Evolutionary conservation across 2,329 filamentous ascomycete genomes (phyloP).

Genomic region (Clarireedia paspali): DNA sequence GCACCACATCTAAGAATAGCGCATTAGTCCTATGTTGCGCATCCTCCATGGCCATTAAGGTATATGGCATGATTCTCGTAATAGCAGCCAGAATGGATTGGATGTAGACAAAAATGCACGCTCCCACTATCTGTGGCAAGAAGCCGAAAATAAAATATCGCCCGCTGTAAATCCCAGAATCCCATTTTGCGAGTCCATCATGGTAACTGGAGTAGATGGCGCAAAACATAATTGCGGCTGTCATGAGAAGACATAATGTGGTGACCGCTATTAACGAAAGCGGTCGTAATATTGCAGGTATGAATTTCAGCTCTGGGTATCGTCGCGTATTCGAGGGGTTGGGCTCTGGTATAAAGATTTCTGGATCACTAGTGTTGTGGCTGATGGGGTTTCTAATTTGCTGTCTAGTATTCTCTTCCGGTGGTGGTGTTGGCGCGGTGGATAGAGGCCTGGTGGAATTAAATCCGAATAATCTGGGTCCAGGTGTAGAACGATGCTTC

Average conservation of each 20-base stretch:
- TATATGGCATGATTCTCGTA: slow-evolving; percentile 71
- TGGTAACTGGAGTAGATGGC: slow-evolving; percentile 59
- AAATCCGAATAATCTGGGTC: slow-evolving; percentile 24
- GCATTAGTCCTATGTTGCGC: slow-evolving; percentile 53
- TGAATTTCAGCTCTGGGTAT: slow-evolving; percentile 54
- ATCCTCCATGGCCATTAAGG: slow-evolving; percentile 61
- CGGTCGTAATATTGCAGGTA: slow-evolving; percentile 64
- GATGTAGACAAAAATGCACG: slow-evolving; percentile 65
- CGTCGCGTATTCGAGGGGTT: slow-evolving; percentile 35
- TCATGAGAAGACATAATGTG: slow-evolving; percentile 59
- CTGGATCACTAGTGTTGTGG: slow-evolving; percentile 16
- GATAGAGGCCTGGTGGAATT: slow-evolving; percentile 27
- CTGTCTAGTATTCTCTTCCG: neutral
- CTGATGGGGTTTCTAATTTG: neutral
- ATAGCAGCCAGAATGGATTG: slow-evolving; percentile 67
- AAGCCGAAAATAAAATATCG: slow-evolving; percentile 84
- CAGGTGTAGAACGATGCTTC: slow-evolving; percentile 30
- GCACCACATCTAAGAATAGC: slow-evolving; percentile 54
- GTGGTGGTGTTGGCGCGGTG: slow-evolving; percentile 1
- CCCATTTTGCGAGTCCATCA: slow-evolving; percentile 61
- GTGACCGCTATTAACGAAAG: slow-evolving; percentile 54
- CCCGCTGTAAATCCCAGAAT: slow-evolving; percentile 56
- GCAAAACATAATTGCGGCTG: slow-evolving; percentile 62
- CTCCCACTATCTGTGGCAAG: slow-evolving; percentile 70
- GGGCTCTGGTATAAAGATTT: slow-evolving; percentile 41